A percentile compares a stretch with the other conserved stretches of the same genome.
These are phyloP conservation scores for Ustilago curta DNA, from an alignment of 1,284 basidiomycete genomes.

Conservation along the genomic window DNA sequence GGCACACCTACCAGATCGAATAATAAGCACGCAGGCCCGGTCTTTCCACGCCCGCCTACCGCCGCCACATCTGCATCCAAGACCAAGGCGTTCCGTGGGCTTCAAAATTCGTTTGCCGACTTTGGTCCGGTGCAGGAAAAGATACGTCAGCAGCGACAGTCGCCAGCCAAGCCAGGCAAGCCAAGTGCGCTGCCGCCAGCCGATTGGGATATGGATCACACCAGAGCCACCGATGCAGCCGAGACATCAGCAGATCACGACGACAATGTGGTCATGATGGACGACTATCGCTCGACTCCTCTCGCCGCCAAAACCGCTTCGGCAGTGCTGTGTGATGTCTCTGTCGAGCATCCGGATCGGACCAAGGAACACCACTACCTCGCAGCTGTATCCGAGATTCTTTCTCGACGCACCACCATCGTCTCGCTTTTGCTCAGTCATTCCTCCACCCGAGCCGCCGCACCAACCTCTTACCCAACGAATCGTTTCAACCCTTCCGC, in stretches of 20 bases:
- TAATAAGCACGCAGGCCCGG: constrained; percentile 11
- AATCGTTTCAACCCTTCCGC: constrained; percentile 42
- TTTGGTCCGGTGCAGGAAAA: constrained; percentile 45
- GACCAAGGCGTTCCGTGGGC: constrained; percentile 29
- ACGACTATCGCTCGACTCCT: constrained; percentile 12
- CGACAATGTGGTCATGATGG: constrained; percentile 9
- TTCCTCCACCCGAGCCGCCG: constrained; percentile 10
- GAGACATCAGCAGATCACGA: constrained; percentile 9
- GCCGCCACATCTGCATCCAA: constrained; percentile 28
- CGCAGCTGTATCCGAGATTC: constrained; percentile 39
- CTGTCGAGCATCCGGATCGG: not conserved
- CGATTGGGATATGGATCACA: constrained; percentile 30
- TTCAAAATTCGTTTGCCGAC: constrained; percentile 50
- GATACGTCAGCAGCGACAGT: constrained; percentile 28
- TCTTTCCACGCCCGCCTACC: constrained; percentile 25
- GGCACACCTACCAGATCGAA: constrained; percentile 36
- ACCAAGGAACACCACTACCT: constrained; percentile 28
- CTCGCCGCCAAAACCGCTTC: not conserved
- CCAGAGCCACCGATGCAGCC: not conserved
- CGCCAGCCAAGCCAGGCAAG: constrained; percentile 16
- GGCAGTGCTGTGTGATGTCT: not conserved
- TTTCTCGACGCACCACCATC: constrained; percentile 31
- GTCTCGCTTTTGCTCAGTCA: constrained; percentile 47
- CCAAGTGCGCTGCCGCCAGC: constrained; percentile 16
- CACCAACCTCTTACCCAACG: constrained; percentile 22